A percentile compares a stretch with the other conserved stretches of the same genome.
These are phyloP conservation scores for Cadophora malorum DNA, from an alignment of 2,329 filamentous ascomycete genomes.

Conservation along the genomic window DNA sequence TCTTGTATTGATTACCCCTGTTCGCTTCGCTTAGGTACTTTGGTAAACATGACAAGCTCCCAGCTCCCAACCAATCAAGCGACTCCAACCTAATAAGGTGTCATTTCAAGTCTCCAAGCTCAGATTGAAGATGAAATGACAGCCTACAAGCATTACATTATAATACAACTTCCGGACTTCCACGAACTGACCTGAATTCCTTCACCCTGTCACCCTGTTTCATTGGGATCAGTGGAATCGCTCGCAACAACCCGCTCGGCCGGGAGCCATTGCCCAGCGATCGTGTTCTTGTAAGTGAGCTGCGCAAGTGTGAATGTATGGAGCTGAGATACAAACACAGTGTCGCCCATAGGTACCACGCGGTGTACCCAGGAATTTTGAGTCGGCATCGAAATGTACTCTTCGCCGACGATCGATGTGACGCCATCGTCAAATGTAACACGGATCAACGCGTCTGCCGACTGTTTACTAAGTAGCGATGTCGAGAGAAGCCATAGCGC, in stretches of 20 bases:
- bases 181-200: too few relatives aligned
- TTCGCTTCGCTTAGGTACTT: too few relatives aligned
- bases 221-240: background rate
- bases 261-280: conserved; percentile 2
- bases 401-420: background rate
- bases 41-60: too few relatives aligned
- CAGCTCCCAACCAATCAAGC: too few relatives aligned
- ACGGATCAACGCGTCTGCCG: conserved; percentile 13
- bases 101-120: too few relatives aligned
- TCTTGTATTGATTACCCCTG: too few relatives aligned
- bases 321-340: conserved; percentile 10
- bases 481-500: conserved; percentile 14
- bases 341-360: background rate
- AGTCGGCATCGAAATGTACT: conserved; percentile 14
- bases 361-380: conserved; percentile 12
- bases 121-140: too few relatives aligned
- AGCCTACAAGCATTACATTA: too few relatives aligned
- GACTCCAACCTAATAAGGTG: too few relatives aligned
- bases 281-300: conserved; percentile 5
- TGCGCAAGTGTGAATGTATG: conserved; percentile 10
- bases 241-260: background rate
- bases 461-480: background rate
- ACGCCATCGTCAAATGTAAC: background rate
- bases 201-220: background rate
- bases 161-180: too few relatives aligned